Percentiles rank a stretch among this genome's conserved stretches.
Conservation (phyloP, 495 filamentous ascomycete species). For the Aspergillus ostianus region DNA sequence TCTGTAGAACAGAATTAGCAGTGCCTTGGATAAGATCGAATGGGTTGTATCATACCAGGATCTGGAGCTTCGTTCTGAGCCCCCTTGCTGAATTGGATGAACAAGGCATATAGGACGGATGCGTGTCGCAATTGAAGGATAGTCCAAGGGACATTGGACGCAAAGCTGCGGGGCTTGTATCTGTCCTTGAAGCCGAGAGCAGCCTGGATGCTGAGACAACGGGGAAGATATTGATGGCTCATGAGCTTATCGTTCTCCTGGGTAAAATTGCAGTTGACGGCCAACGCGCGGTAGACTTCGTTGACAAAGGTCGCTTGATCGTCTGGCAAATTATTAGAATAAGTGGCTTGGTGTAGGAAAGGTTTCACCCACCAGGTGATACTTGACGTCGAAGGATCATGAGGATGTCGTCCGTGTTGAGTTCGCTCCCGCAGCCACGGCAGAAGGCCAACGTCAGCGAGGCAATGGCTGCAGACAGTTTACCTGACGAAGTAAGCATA, state of each 20-base stretch:
- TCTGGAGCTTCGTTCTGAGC: conserved; percentile 59
- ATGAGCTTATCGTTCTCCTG: conserved; percentile 68
- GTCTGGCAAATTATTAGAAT: conserved; percentile 20
- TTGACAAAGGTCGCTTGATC: conserved; percentile 54
- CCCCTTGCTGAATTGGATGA: conserved; percentile 49
- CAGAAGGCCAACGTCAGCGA: conserved; percentile 61
- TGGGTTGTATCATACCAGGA: conserved; percentile 47
- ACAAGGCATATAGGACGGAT: conserved; percentile 62
- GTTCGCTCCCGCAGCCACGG: conserved; percentile 51
- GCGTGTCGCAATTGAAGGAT: conserved; percentile 70
- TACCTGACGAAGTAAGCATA: conserved; percentile 31
- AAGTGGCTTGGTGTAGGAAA: not conserved
- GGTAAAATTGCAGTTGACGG: conserved; percentile 70
- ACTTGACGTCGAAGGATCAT: conserved; percentile 55
- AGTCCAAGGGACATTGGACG: conserved; percentile 71
- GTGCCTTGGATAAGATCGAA: conserved; percentile 17
- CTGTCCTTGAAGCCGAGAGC: conserved; percentile 65
- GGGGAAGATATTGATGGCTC: conserved; percentile 62
- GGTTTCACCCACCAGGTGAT: conserved; percentile 43
- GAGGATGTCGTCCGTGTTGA: conserved; percentile 72
- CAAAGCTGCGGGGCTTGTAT: conserved; percentile 54
- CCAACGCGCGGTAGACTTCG: conserved; percentile 64
- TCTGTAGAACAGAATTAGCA: conserved; percentile 31
- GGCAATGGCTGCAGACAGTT: conserved; percentile 54
- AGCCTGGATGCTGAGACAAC: conserved; percentile 68